Conservation (phyloP, 1,284 basidiomycete species). For the Veloporphyrellus conicus region DNA sequence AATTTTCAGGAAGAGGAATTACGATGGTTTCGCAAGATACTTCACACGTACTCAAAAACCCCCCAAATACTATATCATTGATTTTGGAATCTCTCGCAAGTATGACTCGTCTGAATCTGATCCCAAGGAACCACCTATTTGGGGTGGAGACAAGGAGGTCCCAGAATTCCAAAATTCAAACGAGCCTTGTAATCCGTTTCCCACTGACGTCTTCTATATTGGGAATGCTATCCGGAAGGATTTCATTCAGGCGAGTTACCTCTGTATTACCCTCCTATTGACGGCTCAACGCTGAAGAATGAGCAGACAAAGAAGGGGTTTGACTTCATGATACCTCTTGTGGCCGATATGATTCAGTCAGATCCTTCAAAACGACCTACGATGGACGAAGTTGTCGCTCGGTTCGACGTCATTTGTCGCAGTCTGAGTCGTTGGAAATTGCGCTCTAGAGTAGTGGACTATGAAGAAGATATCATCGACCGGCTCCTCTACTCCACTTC, state of each 20-base stretch:
- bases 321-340: slow-evolving; percentile 26
- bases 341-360: slow-evolving; percentile 25
- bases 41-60: slow-evolving; percentile 18
- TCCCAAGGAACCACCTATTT: too few relatives aligned
- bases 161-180: too few relatives aligned
- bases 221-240: too few relatives aligned
- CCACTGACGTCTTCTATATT: too few relatives aligned
- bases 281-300: too few relatives aligned
- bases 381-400: slow-evolving; percentile 15
- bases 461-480: slow-evolving; percentile 3
- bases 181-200: too few relatives aligned
- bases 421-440: slow-evolving; percentile 4
- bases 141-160: too few relatives aligned
- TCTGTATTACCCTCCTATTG: too few relatives aligned
- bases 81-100: too few relatives aligned
- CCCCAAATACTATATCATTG: neutral
- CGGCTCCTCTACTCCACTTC: neutral
- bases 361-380: slow-evolving; percentile 26
- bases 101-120: too few relatives aligned
- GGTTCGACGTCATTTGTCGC: slow-evolving; percentile 4
- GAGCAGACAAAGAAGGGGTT: slow-evolving; percentile 6
- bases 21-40: neutral
- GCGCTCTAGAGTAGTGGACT: slow-evolving; percentile 11
- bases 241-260: too few relatives aligned
- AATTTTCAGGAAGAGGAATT: neutral